Evolutionary conservation across 306 rosid species (phyloP).

Genomic region (Amphicarpaea edgeworthii): DNA sequence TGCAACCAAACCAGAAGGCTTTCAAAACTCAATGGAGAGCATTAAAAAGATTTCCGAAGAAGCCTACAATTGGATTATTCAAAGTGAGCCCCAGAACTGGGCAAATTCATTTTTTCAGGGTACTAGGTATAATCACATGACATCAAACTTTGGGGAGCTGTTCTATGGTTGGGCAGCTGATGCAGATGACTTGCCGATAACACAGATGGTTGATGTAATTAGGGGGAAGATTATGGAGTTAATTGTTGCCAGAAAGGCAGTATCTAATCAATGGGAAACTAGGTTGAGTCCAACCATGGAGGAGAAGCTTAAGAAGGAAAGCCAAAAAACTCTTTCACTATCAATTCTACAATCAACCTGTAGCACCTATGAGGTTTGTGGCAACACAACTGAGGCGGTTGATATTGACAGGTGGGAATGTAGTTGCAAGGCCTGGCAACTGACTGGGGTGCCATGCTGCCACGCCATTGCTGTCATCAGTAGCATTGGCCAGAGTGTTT

Average conservation of each 20-base stretch:
- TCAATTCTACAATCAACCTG: slow-evolving; percentile 66
- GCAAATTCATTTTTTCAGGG: slow-evolving; percentile 89
- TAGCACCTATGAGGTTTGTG: slow-evolving; percentile 86
- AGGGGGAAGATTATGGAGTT: slow-evolving; percentile 85
- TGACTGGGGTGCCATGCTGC: slow-evolving; percentile 84
- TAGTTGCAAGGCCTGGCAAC: slow-evolving; percentile 92
- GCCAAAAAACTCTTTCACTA: slow-evolving; percentile 59
- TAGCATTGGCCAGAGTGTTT: slow-evolving; percentile 67
- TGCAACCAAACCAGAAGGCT: slow-evolving; percentile 73
- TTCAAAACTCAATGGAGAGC: slow-evolving; percentile 75
- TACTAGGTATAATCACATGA: slow-evolving; percentile 88
- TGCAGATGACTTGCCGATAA: slow-evolving; percentile 89
- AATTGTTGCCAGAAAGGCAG: slow-evolving; percentile 66
- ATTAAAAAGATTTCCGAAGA: slow-evolving; percentile 78
- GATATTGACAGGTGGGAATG: slow-evolving; percentile 86
- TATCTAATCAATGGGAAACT: slow-evolving; percentile 76
- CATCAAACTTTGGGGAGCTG: slow-evolving; percentile 90
- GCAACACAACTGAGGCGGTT: slow-evolving; percentile 77
- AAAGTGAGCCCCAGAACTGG: slow-evolving; percentile 89
- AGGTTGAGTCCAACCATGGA: slow-evolving; percentile 91
- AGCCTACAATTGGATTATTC: slow-evolving; percentile 85
- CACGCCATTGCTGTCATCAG: slow-evolving; percentile 82
- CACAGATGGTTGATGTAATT: slow-evolving; percentile 93
- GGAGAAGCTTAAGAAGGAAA: slow-evolving; percentile 84
- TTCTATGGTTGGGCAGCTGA: slow-evolving; percentile 93